Conservation (phyloP, 371 early-diverging fungal genomes). For the Haplosporangium sp. region DNA sequence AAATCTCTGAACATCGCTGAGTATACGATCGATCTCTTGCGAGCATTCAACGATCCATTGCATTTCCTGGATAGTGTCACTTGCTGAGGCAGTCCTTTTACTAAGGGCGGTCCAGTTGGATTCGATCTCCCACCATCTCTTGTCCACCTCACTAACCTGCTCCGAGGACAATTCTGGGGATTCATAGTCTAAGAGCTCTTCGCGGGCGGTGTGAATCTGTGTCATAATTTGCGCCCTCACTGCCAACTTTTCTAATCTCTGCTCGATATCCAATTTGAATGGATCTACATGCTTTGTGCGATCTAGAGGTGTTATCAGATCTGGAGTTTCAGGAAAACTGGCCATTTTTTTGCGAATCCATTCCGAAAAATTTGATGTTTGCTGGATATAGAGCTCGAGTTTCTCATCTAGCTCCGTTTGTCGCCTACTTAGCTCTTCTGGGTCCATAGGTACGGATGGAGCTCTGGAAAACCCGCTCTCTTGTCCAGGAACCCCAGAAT, state of each 20-base stretch:
- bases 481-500: slow-evolving; percentile 1
- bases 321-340: slow-evolving; percentile 44
- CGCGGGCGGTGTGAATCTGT: slow-evolving; percentile 24
- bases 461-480: neutral
- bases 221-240: slow-evolving; percentile 23
- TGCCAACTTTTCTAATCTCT: slow-evolving; percentile 14
- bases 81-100: slow-evolving; percentile 26
- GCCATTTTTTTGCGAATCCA: slow-evolving; percentile 28
- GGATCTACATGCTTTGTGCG: slow-evolving; percentile 41
- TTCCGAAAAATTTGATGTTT: slow-evolving; percentile 9
- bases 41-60: slow-evolving; percentile 50
- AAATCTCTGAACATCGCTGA: slow-evolving; percentile 38
- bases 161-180: slow-evolving; percentile 41
- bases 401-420: slow-evolving; percentile 37
- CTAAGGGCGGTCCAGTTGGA: slow-evolving; percentile 24
- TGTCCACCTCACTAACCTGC: slow-evolving; percentile 36
- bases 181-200: slow-evolving; percentile 48
- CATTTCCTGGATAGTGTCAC: slow-evolving; percentile 33
- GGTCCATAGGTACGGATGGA: slow-evolving; percentile 26
- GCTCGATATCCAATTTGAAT: slow-evolving; percentile 25
- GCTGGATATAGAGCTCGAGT: slow-evolving; percentile 18
- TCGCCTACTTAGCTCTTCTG: slow-evolving; percentile 38
- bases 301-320: slow-evolving; percentile 30
- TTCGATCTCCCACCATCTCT: slow-evolving; percentile 40
- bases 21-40: slow-evolving; percentile 43